Evolutionary conservation across 495 filamentous ascomycete genomes (phyloP).

Genomic region (Neurospora pannonica): DNA sequence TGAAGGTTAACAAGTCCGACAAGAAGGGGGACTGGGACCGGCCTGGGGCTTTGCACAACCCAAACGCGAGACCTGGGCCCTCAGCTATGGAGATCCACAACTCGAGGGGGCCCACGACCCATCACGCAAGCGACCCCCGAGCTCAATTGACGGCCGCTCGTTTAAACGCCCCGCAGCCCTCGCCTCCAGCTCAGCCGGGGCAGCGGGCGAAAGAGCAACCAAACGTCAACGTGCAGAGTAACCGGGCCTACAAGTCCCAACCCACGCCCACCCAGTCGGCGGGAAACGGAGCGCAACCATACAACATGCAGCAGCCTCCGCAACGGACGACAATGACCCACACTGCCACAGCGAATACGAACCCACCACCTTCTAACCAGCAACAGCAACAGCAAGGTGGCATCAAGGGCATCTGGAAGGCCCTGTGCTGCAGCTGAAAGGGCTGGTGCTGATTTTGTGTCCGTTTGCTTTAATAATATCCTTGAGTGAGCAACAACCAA

Average conservation of each 20-base stretch:
- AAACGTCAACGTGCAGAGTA: conserved; percentile 51
- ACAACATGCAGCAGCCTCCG: conserved; percentile 75
- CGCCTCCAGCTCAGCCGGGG: conserved; percentile 64
- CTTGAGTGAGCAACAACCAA: conserved; percentile 9
- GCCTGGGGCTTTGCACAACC: conserved; percentile 49
- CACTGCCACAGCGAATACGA: conserved; percentile 39
- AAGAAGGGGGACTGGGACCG: conserved; percentile 79
- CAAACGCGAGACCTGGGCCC: conserved; percentile 61
- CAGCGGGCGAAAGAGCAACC: conserved; percentile 73
- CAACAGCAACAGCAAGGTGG: conserved; percentile 39
- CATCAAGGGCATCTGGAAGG: conserved; percentile 72
- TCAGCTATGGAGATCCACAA: conserved; percentile 70
- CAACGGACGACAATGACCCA: conserved; percentile 50
- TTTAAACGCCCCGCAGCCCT: conserved; percentile 95
- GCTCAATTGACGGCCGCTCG: conserved; percentile 68
- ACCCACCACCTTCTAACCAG: conserved; percentile 29
- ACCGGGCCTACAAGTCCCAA: background rate
- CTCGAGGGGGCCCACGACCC: conserved; percentile 45
- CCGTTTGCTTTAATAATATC: background rate
- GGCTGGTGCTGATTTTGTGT: conserved; percentile 7
- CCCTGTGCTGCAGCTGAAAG: conserved; percentile 67
- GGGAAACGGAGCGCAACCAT: background rate
- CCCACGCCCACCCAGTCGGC: background rate
- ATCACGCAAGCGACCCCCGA: conserved; percentile 45
- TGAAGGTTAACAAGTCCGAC: conserved; percentile 97